phyloP scores from a whole-genome alignment of 169 alveolate genomes.

The Eimeria necatrix region DNA sequence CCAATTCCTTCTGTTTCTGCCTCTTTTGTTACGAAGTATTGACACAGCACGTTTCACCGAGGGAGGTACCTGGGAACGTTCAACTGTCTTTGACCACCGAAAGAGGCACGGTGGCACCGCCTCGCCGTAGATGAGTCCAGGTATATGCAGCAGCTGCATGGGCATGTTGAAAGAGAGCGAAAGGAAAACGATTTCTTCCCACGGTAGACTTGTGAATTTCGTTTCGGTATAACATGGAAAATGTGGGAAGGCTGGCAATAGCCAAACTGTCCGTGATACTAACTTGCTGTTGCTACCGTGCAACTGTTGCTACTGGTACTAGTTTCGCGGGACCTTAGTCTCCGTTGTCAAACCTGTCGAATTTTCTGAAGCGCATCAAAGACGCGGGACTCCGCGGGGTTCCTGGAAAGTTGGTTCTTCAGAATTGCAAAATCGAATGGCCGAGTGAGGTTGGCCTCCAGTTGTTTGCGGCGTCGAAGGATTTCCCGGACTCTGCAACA shows the following conservation, averaged over 20 bases:
- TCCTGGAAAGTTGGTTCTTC: conserved; percentile 38
- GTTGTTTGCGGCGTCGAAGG: conserved; percentile 61
- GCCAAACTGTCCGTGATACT: too few relatives aligned
- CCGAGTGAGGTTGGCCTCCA: conserved; percentile 60
- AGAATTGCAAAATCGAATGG: conserved; percentile 51
- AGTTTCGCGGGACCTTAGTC: too few relatives aligned
- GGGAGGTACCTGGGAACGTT: conserved; percentile 47
- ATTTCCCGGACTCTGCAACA: conserved; percentile 71
- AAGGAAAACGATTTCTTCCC: too few relatives aligned
- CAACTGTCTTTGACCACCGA: conserved; percentile 63
- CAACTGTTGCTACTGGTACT: not conserved
- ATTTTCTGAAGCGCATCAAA: conserved; percentile 30
- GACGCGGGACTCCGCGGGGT: conserved; percentile 32
- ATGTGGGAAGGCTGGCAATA: too few relatives aligned
- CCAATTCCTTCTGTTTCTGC: not conserved
- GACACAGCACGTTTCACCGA: not conserved
- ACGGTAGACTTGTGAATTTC: too few relatives aligned
- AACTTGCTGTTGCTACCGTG: not conserved
- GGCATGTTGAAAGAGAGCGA: not conserved
- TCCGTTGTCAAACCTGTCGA: not conserved
- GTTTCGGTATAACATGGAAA: too few relatives aligned
- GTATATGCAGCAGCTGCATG: conserved; percentile 74
- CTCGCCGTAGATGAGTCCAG: conserved; percentile 63
- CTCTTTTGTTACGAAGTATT: not conserved
- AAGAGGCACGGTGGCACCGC: conserved; percentile 65